Evolutionary conservation across 331 rosid species (phyloP).

Genomic region (Dryas integrifolia): DNA sequence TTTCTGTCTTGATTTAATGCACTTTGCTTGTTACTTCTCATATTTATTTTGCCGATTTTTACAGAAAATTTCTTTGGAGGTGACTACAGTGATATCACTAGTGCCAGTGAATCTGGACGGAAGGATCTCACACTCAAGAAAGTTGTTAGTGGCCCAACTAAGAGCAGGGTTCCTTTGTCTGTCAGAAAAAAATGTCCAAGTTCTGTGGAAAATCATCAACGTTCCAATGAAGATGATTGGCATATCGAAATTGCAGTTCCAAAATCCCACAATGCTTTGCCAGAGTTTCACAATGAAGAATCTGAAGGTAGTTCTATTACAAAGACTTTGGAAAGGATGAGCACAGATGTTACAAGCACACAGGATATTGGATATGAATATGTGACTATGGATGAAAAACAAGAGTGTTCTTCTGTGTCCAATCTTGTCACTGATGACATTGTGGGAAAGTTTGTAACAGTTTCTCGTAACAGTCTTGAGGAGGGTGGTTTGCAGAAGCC

Average conservation of each 20-base stretch:
- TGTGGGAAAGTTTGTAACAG: constrained; percentile 48
- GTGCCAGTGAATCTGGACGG: constrained; percentile 58
- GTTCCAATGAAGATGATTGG: constrained; percentile 66
- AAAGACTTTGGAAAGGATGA: constrained; percentile 59
- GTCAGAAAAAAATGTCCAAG: constrained; percentile 45
- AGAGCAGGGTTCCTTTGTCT: constrained; percentile 55
- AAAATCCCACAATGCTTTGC: constrained; percentile 32
- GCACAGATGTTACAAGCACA: constrained; percentile 56
- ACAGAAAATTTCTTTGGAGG: constrained; percentile 63
- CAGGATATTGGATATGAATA: constrained; percentile 60
- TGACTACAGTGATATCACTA: constrained; percentile 58
- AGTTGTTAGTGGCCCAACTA: constrained; percentile 33
- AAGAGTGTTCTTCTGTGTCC: constrained; percentile 71
- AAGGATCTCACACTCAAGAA: constrained; percentile 44
- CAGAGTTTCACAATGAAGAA: constrained; percentile 60
- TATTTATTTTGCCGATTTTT: constrained; percentile 16
- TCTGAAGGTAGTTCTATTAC: constrained; percentile 77
- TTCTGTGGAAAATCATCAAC: constrained; percentile 41
- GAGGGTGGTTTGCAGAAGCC: constrained; percentile 38
- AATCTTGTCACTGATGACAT: constrained; percentile 44
- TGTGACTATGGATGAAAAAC: constrained; percentile 75
- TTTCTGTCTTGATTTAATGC: neutral
- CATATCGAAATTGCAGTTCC: constrained; percentile 70
- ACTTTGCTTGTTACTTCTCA: neutral
- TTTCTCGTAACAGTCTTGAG: constrained; percentile 42